phyloP scores from a whole-genome alignment of 148 eudicot species.

The Rhododendron griersonianum region DNA sequence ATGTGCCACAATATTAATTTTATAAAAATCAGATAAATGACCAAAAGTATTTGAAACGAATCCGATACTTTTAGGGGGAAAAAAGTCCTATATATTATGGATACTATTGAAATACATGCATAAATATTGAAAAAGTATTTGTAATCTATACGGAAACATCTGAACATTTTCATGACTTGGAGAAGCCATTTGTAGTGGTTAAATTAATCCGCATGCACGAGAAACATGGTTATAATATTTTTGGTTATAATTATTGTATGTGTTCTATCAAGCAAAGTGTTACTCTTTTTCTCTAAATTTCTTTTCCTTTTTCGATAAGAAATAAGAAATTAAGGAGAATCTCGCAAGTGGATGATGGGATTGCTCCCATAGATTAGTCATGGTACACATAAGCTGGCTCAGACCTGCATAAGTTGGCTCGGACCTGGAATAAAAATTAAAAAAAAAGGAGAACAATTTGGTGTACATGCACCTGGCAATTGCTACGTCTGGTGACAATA shows the following conservation, averaged over 20 bases:
- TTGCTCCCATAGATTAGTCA: background rate
- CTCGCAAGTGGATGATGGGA: background rate
- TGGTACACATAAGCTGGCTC: background rate
- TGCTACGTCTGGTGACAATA: background rate
- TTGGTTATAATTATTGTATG: background rate
- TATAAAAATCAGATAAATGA: background rate
- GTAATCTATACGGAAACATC: background rate
- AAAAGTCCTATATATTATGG: background rate
- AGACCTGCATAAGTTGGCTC: too few relatives aligned
- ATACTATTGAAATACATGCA: background rate
- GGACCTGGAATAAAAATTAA: background rate
- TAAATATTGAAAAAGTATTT: background rate
- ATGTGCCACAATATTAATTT: too few relatives aligned
- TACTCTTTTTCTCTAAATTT: too few relatives aligned
- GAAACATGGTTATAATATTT: background rate
- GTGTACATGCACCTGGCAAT: background rate
- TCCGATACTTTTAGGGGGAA: too few relatives aligned
- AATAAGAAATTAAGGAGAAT: background rate
- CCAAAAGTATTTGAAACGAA: background rate
- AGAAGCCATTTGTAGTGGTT: background rate
- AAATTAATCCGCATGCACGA: background rate
- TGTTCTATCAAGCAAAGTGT: background rate
- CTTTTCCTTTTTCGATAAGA: too few relatives aligned
- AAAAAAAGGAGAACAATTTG: background rate
- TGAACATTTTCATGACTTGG: background rate